Evolutionary conservation across 768 basidiomycete genomes (phyloP), one percentile per base, ranked within the genome.

Genomic region (Mycena pura): DNA sequence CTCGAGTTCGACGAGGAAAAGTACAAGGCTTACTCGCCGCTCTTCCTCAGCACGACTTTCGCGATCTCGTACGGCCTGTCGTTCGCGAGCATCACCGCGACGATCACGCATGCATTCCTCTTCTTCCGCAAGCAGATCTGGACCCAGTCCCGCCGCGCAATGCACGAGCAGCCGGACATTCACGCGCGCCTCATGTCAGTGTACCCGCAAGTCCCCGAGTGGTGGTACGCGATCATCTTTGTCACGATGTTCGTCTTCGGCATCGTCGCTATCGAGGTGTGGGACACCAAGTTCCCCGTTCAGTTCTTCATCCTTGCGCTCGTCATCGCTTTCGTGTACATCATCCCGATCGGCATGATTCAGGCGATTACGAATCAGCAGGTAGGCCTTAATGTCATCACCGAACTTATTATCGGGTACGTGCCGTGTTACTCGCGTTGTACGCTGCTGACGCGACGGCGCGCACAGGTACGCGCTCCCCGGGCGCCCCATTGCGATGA

Each of bases 71-170:
- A 94, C 31, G 64, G 88, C 24, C 78, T 94, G 9, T 90, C 88
- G 17, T 95, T 95, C 63, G 92, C 92, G 2, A 82, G 85, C 24
- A 88, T 94, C 71, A 90, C 92, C 0, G 83, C 92, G 2, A 89
- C 89, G 3, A 72, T 91, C 61, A 84, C 81, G 19, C 93, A n/a
- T 36, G 34, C 24, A n/a, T 10, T 24, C 14, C 77, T 92, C 31
- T 91, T 83, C 74, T 91, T 86, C 82, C 85, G 90, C 68, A 89
- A 91, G 70, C 90, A 92, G 70, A 90, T 94, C 56, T 89, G 85
- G 86, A 76, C 73, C 0, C 91, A 93, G 72, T 76, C 86, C 25
- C 86, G 87, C 44, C 84, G 88, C 49, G 83, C 91, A 14, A 84
- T 93, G 76, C 74, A 82, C 49, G 93, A 93, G 68, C 91, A 94